These are phyloP conservation scores for Cladophialophora chaetospira DNA, from an alignment of 2,329 filamentous ascomycete species.

Conservation along the genomic window DNA sequence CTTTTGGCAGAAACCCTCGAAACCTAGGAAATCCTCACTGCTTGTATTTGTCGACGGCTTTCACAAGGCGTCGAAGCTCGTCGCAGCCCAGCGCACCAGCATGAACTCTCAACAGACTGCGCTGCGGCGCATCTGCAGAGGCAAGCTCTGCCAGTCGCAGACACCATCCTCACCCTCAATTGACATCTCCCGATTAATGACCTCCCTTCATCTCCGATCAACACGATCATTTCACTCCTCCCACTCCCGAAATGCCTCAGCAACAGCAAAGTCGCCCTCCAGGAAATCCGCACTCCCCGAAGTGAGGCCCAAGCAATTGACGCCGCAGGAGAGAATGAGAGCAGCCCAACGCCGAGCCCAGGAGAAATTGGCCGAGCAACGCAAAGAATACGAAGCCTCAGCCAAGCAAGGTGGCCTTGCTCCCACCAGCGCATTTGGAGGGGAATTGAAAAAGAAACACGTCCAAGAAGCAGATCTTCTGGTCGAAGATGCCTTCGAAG, in stretches of 20 bases:
- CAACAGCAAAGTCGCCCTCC: not conserved
- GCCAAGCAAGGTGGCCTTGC: conserved; percentile 19
- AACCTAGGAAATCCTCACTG: not conserved
- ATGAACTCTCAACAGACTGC: conserved; percentile 22
- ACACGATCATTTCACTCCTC: conserved; percentile 12
- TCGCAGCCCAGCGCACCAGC: not conserved
- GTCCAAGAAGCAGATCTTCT: conserved; percentile 4
- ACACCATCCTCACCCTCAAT: not conserved
- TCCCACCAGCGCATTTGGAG: conserved; percentile 17
- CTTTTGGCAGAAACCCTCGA: too few species aligned
- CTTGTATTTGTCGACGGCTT: not conserved
- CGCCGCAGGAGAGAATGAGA: conserved; percentile 14
- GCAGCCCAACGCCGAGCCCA: conserved; percentile 14
- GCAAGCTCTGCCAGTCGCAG: conserved; percentile 11
- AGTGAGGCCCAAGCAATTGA: conserved; percentile 7
- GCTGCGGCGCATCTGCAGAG: conserved; percentile 18
- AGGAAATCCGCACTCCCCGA: not conserved
- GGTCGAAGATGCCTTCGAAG: conserved; percentile 32
- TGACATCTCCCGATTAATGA: conserved; percentile 15
- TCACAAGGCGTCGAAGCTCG: not conserved
- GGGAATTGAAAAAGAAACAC: conserved; percentile 28
- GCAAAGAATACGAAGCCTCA: conserved; percentile 13
- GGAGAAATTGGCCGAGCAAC: conserved; percentile 14
- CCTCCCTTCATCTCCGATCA: conserved; percentile 11
- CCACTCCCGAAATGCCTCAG: not conserved